A percentile compares a stretch with the other conserved stretches of the same genome.
phyloP scores from a whole-genome alignment of 2,329 filamentous ascomycete species.

The Aspergillus calidoustus region DNA sequence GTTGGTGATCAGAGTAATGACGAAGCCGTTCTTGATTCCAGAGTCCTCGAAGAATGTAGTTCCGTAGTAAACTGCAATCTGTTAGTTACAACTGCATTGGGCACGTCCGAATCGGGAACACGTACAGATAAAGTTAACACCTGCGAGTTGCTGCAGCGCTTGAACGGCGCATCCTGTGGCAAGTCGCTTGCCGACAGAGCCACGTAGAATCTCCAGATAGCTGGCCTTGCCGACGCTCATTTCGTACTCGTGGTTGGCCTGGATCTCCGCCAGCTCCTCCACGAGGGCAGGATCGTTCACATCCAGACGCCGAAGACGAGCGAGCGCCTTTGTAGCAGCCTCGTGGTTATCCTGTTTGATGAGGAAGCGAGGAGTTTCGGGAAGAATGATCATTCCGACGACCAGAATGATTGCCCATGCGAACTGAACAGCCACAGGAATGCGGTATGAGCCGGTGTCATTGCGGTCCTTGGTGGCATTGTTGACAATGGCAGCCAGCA shows the following conservation, averaged over 20 bases:
- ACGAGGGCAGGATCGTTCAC: conserved; percentile 71
- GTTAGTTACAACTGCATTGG: conserved; percentile 19
- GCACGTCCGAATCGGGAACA: background rate
- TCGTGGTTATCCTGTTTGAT: conserved; percentile 75
- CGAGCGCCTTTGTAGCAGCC: conserved; percentile 64
- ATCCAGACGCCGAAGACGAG: conserved; percentile 70
- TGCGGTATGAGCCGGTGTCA: conserved; percentile 72
- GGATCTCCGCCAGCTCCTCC: conserved; percentile 78
- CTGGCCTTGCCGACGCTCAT: conserved; percentile 49
- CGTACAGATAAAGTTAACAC: conserved; percentile 50
- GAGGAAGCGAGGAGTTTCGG: conserved; percentile 82
- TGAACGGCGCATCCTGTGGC: conserved; percentile 46
- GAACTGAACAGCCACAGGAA: conserved; percentile 80
- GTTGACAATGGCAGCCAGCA: conserved; percentile 73
- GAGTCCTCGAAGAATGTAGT: conserved; percentile 47
- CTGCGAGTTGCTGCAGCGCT: conserved; percentile 46
- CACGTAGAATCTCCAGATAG: conserved; percentile 43
- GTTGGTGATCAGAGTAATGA: conserved; percentile 54
- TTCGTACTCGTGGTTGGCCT: conserved; percentile 88
- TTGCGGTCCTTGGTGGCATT: conserved; percentile 68
- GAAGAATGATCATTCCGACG: conserved; percentile 72
- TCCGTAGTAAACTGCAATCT: conserved; percentile 40
- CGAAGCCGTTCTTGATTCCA: conserved; percentile 49
- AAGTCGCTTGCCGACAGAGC: conserved; percentile 43
- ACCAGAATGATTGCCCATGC: conserved; percentile 77